Evolutionary conservation across 2,329 filamentous ascomycete genomes (phyloP).

Genomic region (Dothideomycetes sp.): DNA sequence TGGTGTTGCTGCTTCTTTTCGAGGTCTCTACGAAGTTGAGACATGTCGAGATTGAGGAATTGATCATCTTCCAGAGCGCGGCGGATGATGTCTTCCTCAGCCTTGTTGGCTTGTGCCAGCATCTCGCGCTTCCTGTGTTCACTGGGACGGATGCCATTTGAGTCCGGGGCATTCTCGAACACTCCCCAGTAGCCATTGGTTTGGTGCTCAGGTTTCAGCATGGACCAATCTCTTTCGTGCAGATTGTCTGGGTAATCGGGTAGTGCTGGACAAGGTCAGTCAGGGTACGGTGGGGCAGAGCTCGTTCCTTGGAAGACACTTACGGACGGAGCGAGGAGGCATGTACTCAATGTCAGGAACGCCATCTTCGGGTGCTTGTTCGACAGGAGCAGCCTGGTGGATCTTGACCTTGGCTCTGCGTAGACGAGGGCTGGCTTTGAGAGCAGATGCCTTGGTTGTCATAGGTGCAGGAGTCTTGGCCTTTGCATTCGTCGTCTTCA

Average conservation of each 20-base stretch:
- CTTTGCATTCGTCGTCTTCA: slow-evolving; percentile 96
- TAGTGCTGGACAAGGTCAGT: slow-evolving; percentile 17
- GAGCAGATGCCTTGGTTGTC: slow-evolving; percentile 40
- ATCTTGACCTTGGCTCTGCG: slow-evolving; percentile 50
- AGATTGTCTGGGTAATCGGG: slow-evolving; percentile 26
- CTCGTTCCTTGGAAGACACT: slow-evolving; percentile 7
- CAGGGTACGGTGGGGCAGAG: not conserved
- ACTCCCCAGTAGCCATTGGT: slow-evolving; percentile 42
- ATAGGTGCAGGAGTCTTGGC: slow-evolving; percentile 49
- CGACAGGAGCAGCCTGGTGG: slow-evolving; percentile 45
- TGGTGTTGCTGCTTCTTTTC: slow-evolving; percentile 16
- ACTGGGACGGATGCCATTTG: slow-evolving; percentile 39
- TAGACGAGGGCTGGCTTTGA: slow-evolving; percentile 46
- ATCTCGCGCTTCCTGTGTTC: slow-evolving; percentile 14
- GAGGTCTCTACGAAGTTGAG: slow-evolving; percentile 15
- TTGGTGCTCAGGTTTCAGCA: slow-evolving; percentile 46
- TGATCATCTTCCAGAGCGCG: slow-evolving; percentile 24
- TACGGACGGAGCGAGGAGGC: slow-evolving; percentile 58
- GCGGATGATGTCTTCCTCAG: slow-evolving; percentile 23
- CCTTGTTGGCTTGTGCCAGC: slow-evolving; percentile 16
- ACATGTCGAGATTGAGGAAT: slow-evolving; percentile 24
- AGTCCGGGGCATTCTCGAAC: slow-evolving; percentile 50
- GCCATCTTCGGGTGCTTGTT: slow-evolving; percentile 33
- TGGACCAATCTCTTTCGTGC: slow-evolving; percentile 18
- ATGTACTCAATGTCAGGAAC: slow-evolving; percentile 84